phyloP scores from a whole-genome alignment of 2,329 filamentous ascomycete species.

The Aspergillus sp. region DNA sequence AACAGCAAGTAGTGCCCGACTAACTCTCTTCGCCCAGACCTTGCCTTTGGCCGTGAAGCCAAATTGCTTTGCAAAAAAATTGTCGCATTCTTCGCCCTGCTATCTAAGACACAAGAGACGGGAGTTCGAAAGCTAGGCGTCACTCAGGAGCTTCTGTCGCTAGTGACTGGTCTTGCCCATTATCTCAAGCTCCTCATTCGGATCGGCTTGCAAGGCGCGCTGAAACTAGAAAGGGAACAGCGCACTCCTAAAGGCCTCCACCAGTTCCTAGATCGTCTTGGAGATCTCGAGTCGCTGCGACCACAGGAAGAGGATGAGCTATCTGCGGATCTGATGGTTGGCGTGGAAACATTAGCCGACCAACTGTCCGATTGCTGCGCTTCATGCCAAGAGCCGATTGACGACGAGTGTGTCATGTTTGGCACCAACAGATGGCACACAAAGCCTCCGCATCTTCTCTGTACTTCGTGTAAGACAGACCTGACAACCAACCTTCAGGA shows the following conservation, averaged over 20 bases:
- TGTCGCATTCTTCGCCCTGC: conserved; percentile 92
- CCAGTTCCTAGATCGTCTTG: conserved; percentile 80
- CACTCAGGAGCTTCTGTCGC: conserved; percentile 94
- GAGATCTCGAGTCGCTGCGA: conserved; percentile 78
- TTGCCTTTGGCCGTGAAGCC: conserved; percentile 93
- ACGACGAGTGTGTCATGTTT: conserved; percentile 84
- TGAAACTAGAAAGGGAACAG: conserved; percentile 87
- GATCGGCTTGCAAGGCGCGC: conserved; percentile 90
- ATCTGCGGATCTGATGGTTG: conserved; percentile 67
- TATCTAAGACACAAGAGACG: conserved; percentile 92
- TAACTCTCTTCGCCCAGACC: conserved; percentile 56
- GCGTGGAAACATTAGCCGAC: conserved; percentile 69
- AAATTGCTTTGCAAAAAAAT: conserved; percentile 99
- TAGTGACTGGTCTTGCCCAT: conserved; percentile 94
- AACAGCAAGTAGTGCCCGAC: conserved; percentile 28
- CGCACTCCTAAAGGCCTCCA: conserved; percentile 75
- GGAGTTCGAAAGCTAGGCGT: conserved; percentile 90
- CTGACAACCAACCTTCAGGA: conserved; percentile 70
- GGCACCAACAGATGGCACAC: conserved; percentile 83
- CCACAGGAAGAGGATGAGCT: conserved; percentile 63
- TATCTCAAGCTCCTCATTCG: conserved; percentile 97
- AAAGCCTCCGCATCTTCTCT: conserved; percentile 68
- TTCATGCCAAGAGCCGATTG: conserved; percentile 82
- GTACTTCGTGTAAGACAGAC: conserved; percentile 72
- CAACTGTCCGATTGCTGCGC: conserved; percentile 84